Conservation (phyloP, 108 stramenopile species). For the Fragilariopsis cylindrus region DNA sequence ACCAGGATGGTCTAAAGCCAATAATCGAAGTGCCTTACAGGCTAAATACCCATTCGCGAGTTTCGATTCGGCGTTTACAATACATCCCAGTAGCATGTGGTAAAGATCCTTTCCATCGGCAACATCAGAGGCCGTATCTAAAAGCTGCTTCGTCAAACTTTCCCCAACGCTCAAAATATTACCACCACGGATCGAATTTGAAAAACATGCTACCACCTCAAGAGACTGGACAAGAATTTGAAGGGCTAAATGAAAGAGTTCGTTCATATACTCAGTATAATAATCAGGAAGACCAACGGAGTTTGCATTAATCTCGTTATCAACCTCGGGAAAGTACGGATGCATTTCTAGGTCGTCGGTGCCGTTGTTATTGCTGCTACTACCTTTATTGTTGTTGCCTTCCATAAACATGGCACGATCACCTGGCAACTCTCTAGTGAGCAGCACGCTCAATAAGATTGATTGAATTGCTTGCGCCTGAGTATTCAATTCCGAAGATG, state of each 20-base stretch:
- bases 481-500: not conserved
- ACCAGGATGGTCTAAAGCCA: constrained; percentile 3
- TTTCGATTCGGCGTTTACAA: constrained; percentile 15
- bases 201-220: constrained; percentile 18
- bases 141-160: constrained; percentile 5
- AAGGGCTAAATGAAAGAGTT: constrained; percentile 10
- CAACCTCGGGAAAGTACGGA: constrained; percentile 9
- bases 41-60: constrained; percentile 26
- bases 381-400: not conserved
- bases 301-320: not conserved
- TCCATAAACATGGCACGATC: constrained; percentile 11
- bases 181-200: not conserved
- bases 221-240: constrained; percentile 23
- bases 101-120: constrained; percentile 19
- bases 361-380: constrained; percentile 2
- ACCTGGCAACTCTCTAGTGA: constrained; percentile 19
- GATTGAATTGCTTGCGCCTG: constrained; percentile 19
- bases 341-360: constrained; percentile 13
- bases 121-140: constrained; percentile 1
- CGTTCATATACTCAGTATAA: constrained; percentile 17
- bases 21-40: constrained; percentile 27
- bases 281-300: constrained; percentile 1
- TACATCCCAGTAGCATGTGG: constrained; percentile 9
- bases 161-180: not conserved
- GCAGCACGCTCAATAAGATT: constrained; percentile 14